Percentiles rank a stretch among this genome's conserved stretches.
Conservation (phyloP, 495 filamentous ascomycete species). For the Podospora comata region DNA sequence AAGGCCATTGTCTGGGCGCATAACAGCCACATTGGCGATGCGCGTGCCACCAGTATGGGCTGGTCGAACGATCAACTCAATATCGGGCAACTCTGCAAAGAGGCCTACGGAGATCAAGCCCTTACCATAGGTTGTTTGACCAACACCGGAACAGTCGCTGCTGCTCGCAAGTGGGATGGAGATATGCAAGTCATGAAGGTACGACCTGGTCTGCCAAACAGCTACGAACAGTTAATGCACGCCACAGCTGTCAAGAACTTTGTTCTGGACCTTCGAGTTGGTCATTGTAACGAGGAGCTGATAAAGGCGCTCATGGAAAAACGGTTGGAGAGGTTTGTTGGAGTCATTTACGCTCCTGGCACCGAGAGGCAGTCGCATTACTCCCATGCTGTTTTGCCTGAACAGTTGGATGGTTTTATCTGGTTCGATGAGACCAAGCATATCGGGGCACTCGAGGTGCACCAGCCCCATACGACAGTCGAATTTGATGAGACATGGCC, state of each 20-base stretch:
- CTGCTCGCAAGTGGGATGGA: constrained; percentile 55
- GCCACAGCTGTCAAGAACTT: constrained; percentile 42
- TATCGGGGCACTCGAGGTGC: constrained; percentile 49
- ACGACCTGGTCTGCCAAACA: constrained; percentile 27
- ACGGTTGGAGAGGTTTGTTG: constrained; percentile 54
- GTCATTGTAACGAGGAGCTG: constrained; percentile 36
- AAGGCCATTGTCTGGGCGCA: constrained; percentile 61
- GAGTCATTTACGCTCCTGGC: constrained; percentile 57
- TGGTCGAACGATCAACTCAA: constrained; percentile 50
- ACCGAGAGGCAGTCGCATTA: constrained; percentile 57
- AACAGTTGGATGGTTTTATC: constrained; percentile 56
- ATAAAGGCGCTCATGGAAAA: constrained; percentile 39
- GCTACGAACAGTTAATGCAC: constrained; percentile 39
- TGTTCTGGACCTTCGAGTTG: constrained; percentile 48
- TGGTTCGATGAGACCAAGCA: constrained; percentile 57
- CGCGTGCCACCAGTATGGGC: constrained; percentile 55
- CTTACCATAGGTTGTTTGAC: constrained; percentile 54
- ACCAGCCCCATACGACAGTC: constrained; percentile 47
- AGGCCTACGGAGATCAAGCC: constrained; percentile 45
- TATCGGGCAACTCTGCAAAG: constrained; percentile 55
- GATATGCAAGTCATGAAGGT: constrained; percentile 54
- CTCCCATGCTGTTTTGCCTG: constrained; percentile 49
- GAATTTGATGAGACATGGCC: constrained; percentile 56
- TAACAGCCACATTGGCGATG: constrained; percentile 60
- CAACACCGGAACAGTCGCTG: constrained; percentile 56